Percentiles rank a stretch among this genome's conserved stretches.
These are phyloP conservation scores for Elaphomyces granulatus DNA, from an alignment of 495 filamentous ascomycete species.

Conservation along the genomic window DNA sequence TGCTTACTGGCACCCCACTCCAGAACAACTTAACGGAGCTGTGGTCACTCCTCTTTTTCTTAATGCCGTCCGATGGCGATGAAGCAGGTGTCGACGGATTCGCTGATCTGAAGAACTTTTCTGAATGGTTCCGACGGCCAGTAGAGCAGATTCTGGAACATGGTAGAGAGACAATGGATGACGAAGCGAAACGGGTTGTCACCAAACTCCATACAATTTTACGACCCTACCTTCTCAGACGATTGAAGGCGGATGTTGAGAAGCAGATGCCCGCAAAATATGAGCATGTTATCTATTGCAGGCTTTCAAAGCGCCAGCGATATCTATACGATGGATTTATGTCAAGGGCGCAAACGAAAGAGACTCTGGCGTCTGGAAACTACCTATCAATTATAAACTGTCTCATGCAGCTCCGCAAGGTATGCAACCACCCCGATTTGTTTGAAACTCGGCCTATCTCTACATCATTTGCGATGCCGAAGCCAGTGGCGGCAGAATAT, in stretches of 20 bases:
- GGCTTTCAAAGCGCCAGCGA: slow-evolving; percentile 84
- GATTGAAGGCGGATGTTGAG: slow-evolving; percentile 95
- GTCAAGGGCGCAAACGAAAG: slow-evolving; percentile 77
- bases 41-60: slow-evolving; percentile 93
- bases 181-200: slow-evolving; percentile 77
- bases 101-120: slow-evolving; percentile 80
- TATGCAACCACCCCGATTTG: slow-evolving; percentile 96
- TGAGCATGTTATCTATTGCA: slow-evolving; percentile 90
- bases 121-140: slow-evolving; percentile 83
- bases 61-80: slow-evolving; percentile 73
- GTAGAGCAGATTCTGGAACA: slow-evolving; percentile 92
- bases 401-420: slow-evolving; percentile 92
- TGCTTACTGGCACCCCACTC: slow-evolving; percentile 89
- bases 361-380: slow-evolving; percentile 85
- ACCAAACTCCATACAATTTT: slow-evolving; percentile 85
- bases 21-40: slow-evolving; percentile 96
- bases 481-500: slow-evolving; percentile 64
- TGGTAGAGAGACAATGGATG: slow-evolving; percentile 83
- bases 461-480: slow-evolving; percentile 87
- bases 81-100: slow-evolving; percentile 66
- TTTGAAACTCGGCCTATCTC: slow-evolving; percentile 98
- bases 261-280: slow-evolving; percentile 99
- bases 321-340: slow-evolving; percentile 96
- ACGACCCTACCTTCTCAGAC: slow-evolving; percentile 79
- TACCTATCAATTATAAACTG: slow-evolving; percentile 98